Evolutionary conservation across 768 basidiomycete genomes (phyloP), one percentile per base, ranked within the genome.

Genomic region (Leccinum incarnatum): DNA sequence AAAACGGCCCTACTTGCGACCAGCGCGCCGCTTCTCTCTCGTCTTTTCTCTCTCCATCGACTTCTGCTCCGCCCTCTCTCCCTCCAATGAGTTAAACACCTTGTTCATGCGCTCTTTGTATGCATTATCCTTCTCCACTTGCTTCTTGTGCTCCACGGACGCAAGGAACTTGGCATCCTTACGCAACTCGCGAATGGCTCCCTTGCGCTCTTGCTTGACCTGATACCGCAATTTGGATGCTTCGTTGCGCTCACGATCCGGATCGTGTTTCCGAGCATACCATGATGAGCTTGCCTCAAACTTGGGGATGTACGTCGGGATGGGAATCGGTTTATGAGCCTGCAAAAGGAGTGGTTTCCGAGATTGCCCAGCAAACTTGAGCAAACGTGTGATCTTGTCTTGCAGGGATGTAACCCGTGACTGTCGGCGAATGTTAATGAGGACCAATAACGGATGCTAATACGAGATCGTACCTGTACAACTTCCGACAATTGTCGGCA

Each of bases 161-260:
- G 96, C 93, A 75, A 99, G 78, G 84, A 98, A 99, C 64, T 84
- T 82, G 61, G 93, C 88, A 70, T 99, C 97, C 79, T 98, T 98
- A 60, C 97, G 85, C 54, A 99, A 79, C 71, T 99, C 97, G 49
- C 96, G 81, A 61, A 99, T 94, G 5, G 97, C 97, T 47, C 97
- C 95, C 79, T 98, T 98, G 69, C 84, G 79, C 79, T 98, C 97
- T 76, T 98, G 89, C 77, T 95, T 95, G 78, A 94, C 89, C 70
- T 95, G 85, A 42, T 84, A 82, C 56, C 90, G 88, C 67, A 99
- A 75, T 73, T 98, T 98, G 57, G 87, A 76, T 0, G 86, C 84
- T 63, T 91, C 91, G 69, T 93, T 94, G 42, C 92, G 86, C 67
- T 96, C 95, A 60, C 85, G 86, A 72, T 99, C 95, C 9, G 96